Base-by-base conservation (phyloP, 306 rosid genomes). In the Carpinus viminea region DNA sequence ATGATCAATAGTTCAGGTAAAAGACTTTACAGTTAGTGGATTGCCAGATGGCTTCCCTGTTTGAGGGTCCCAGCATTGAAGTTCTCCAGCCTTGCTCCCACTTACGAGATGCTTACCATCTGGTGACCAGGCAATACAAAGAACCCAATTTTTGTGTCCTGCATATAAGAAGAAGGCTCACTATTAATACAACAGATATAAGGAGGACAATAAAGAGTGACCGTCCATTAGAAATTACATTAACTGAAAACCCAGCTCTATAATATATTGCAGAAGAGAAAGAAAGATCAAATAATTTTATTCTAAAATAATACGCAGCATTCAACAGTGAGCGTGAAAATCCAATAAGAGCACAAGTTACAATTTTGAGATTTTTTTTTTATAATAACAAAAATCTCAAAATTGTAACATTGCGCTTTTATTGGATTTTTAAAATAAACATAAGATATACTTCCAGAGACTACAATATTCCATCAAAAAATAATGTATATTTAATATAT, bases 61-160 rank as follows among this genome's bases (percentile, higher is more conserved):
- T 79, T 85, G 89, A 38, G 99, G 96, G 78, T 95, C 89, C 99
- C 99, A 95, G 77, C 97, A 91, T 56, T 50, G 88, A 85, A 95
- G 91, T 81, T 93, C 98, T 28, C 98, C 99, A 45, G 96, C 72
- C 86, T 85, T 91, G 84, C 99, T 95, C 78, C 99, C 99, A 77
- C 99, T 95, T 55, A 91, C 98, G 80, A 95, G 95, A 91, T 95
- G 76, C 81, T 85, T 91, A 52, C 97, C 93, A 79, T 95, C 98
- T 2, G 96, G 97, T 72, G 99, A 95, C 99, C 98, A 95, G 24
- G 93, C 93, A 87, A 93, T 88, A 77, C 90, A 91, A 70, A 95
- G 99, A 76, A 95, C 99, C 98, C 96, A 93, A 79, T 89, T 95
- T 84, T 83, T 91, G 85, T 95, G 97, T 69, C 99, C 98, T 95